phyloP scores from a whole-genome alignment of 2,329 filamentous ascomycete genomes.

The Aspergillus hiratsukae region DNA sequence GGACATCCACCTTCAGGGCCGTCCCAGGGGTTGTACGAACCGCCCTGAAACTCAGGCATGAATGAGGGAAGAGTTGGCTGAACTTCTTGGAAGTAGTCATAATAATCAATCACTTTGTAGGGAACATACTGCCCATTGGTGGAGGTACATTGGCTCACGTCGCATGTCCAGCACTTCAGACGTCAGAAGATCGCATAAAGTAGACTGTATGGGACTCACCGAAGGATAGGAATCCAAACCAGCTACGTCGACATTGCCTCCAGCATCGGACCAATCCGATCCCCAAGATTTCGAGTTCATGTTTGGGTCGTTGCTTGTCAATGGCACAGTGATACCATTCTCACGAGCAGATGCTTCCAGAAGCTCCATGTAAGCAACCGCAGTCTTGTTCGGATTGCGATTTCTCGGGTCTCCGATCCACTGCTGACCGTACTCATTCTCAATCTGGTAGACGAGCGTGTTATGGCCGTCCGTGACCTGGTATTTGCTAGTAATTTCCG shows the following conservation, averaged over 20 bases:
- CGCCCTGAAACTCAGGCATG: conserved; percentile 58
- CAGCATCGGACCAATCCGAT: conserved; percentile 53
- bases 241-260: conserved; percentile 39
- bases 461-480: conserved; percentile 28
- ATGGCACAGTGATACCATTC: conserved; percentile 55
- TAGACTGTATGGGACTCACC: conserved; percentile 46
- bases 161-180: conserved; percentile 62
- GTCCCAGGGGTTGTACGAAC: conserved; percentile 59
- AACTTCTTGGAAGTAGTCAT: conserved; percentile 43
- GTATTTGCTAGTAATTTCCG: conserved; percentile 26
- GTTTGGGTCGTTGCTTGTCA: conserved; percentile 58
- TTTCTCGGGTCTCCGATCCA: conserved; percentile 27
- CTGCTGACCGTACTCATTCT: conserved; percentile 38
- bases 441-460: conserved; percentile 27
- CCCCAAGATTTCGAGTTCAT: conserved; percentile 57
- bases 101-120: conserved; percentile 49
- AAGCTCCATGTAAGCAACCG: conserved; percentile 41
- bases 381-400: conserved; percentile 47
- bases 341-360: conserved; percentile 52
- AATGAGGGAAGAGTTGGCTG: conserved; percentile 46
- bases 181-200: too few species aligned
- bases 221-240: conserved; percentile 37
- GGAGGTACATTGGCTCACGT: conserved; percentile 56
- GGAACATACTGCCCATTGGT: conserved; percentile 57
- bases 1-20: conserved; percentile 55